phyloP scores from a whole-genome alignment of 2,329 filamentous ascomycete genomes.

The Talaromyces sp. region DNA sequence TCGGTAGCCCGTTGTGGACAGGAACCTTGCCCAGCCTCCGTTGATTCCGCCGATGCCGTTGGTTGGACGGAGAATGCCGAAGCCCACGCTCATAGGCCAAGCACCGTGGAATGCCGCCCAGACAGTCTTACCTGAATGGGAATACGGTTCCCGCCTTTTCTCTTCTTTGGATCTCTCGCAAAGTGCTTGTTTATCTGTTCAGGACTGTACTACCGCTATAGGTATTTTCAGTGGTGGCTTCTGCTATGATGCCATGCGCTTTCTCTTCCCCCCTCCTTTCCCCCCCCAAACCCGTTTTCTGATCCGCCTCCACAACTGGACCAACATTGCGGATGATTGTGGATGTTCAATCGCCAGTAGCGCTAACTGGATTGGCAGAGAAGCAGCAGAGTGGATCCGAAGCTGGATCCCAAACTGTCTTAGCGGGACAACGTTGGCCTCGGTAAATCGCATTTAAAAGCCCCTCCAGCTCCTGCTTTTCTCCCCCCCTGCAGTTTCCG shows the following conservation, averaged over 20 bases:
- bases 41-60: background rate
- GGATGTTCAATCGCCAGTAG: conserved; percentile 2
- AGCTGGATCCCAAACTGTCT: background rate
- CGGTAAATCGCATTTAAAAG: conserved; percentile 9
- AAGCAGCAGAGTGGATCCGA: conserved; percentile 6
- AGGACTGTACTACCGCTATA: background rate
- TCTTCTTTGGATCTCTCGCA: background rate
- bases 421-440: conserved; percentile 13
- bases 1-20: conserved; percentile 9
- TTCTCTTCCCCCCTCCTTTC: conserved; percentile 6
- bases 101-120: background rate
- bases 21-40: background rate
- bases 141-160: conserved; percentile 10
- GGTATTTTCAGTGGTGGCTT: background rate
- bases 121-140: conserved; percentile 14
- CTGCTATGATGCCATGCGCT: background rate
- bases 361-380: conserved; percentile 6
- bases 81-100: conserved; percentile 2
- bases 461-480: background rate
- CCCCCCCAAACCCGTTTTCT: background rate
- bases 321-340: conserved; percentile 1
- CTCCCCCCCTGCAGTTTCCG: background rate
- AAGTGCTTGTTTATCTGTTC: background rate
- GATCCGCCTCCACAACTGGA: conserved; percentile 10
- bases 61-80: conserved; percentile 12